These are phyloP conservation scores for Kondoa subrosea DNA, from an alignment of 768 basidiomycete genomes.

Conservation along the genomic window DNA sequence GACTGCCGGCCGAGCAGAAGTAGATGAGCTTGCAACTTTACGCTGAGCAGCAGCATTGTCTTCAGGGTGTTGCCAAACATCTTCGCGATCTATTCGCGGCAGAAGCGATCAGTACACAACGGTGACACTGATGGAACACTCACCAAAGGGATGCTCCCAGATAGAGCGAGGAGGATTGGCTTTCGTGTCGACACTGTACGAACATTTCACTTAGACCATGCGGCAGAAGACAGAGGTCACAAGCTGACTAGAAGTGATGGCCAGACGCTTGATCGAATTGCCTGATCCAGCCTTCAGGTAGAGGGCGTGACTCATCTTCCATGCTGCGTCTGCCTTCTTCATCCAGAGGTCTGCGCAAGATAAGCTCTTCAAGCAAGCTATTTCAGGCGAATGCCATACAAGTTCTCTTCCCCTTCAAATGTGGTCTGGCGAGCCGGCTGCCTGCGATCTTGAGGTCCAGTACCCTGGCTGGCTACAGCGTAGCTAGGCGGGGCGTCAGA, in stretches of 20 bases:
- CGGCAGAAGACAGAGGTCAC: no score
- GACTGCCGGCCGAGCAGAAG: neutral
- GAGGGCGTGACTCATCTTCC: neutral
- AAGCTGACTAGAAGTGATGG: constrained; percentile 24
- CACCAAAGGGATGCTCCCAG: no score
- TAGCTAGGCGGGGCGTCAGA: neutral
- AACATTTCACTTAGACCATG: no score
- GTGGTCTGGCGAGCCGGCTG: neutral
- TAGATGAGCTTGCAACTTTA: neutral
- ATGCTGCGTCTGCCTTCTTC: neutral
- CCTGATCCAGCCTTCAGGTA: neutral
- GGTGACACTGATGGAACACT: no score
- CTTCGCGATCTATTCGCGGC: no score
- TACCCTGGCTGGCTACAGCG: neutral
- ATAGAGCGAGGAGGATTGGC: constrained; percentile 22
- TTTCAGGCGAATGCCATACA: neutral
- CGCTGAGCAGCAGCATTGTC: constrained; percentile 13
- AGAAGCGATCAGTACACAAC: no score
- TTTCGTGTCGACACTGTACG: constrained; percentile 24
- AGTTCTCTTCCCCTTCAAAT: neutral
- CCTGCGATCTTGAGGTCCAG: neutral
- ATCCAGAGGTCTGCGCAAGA: neutral
- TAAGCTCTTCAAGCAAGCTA: neutral
- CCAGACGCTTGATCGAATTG: neutral
- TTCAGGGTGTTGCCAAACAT: constrained; percentile 24